Percentiles rank a stretch among this genome's conserved stretches.
Evolutionary conservation across 768 basidiomycete genomes (phyloP).

Genomic region (Cyclocybe cylindracea): DNA sequence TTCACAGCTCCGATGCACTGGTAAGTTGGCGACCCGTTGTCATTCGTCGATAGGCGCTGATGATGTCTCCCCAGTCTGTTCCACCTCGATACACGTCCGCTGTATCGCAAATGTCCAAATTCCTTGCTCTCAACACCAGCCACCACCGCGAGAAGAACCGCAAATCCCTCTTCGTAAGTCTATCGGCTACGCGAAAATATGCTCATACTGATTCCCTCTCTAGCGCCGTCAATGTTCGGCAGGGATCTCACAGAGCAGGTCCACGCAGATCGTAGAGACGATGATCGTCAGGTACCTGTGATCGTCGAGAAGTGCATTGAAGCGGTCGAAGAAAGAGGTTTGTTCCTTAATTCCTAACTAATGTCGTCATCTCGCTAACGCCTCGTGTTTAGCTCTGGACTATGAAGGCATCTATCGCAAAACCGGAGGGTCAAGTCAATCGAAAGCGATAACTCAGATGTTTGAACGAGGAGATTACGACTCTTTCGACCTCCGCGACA

Average conservation of each 20-base stretch:
- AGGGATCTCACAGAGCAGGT: constrained; percentile 87
- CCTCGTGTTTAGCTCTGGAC: constrained; percentile 67
- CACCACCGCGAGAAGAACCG: constrained; percentile 33
- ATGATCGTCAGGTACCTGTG: constrained; percentile 70
- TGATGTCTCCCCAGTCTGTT: constrained; percentile 59
- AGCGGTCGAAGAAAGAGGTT: constrained; percentile 87
- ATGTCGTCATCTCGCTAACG: neutral
- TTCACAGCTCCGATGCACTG: constrained; percentile 86
- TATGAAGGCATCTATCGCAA: constrained; percentile 99
- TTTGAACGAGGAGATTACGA: constrained; percentile 93
- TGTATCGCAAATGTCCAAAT: constrained; percentile 71
- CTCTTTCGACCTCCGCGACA: constrained; percentile 85
- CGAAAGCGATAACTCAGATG: constrained; percentile 89
- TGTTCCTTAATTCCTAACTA: constrained; percentile 21
- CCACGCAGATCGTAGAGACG: constrained; percentile 58
- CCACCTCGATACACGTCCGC: constrained; percentile 83
- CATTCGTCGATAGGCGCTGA: neutral
- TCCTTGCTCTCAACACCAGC: constrained; percentile 60
- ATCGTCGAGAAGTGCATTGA: constrained; percentile 96
- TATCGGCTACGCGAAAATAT: neutral
- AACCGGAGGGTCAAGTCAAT: constrained; percentile 89
- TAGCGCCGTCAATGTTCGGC: constrained; percentile 92
- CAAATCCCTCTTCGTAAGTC: constrained; percentile 39
- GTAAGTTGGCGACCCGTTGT: constrained; percentile 47
- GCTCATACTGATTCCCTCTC: constrained; percentile 3